These are phyloP conservation scores for Alternaria hordeiaustralica DNA, from an alignment of 2,329 filamentous ascomycete genomes.

Conservation along the genomic window DNA sequence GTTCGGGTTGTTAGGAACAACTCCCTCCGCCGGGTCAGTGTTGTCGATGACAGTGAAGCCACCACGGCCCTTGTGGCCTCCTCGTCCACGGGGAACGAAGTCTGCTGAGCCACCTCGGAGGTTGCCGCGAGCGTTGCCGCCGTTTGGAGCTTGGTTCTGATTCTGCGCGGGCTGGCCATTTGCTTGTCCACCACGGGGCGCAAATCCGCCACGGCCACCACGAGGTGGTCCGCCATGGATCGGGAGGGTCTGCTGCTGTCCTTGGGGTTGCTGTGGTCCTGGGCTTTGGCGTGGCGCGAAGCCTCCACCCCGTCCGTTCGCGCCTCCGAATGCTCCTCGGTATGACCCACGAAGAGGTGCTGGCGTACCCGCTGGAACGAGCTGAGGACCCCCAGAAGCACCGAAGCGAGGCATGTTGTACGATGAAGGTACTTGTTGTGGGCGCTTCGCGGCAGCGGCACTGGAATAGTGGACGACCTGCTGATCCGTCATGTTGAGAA, in stretches of 20 bases:
- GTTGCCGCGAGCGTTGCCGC: conserved; percentile 38
- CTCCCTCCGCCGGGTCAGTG: conserved; percentile 59
- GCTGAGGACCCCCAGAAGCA: conserved; percentile 64
- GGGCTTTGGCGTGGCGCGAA: conserved; percentile 43
- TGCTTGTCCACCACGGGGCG: conserved; percentile 39
- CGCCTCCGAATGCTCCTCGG: conserved; percentile 62
- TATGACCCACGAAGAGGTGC: conserved; percentile 65
- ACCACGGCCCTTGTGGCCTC: conserved; percentile 44
- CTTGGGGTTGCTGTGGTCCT: conserved; percentile 29
- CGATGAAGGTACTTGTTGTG: conserved; percentile 55
- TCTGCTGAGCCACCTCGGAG: conserved; percentile 29
- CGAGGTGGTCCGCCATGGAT: conserved; percentile 49
- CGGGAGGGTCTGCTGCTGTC: conserved; percentile 46
- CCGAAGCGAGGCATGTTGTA: conserved; percentile 64
- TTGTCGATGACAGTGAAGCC: conserved; percentile 58
- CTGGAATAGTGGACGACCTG: conserved; percentile 77
- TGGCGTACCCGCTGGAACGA: conserved; percentile 62
- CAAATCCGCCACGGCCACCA: conserved; percentile 49
- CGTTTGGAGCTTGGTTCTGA: conserved; percentile 33
- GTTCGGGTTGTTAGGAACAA: conserved; percentile 62
- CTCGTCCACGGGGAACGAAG: conserved; percentile 50
- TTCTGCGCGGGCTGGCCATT: conserved; percentile 34
- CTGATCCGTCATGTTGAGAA: conserved; percentile 83
- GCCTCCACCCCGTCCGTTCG: conserved; percentile 50
- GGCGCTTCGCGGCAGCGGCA: conserved; percentile 62